These are phyloP conservation scores for Metschnikowia arizonensis DNA, from an alignment of 805 yeast species.

Conservation along the genomic window DNA sequence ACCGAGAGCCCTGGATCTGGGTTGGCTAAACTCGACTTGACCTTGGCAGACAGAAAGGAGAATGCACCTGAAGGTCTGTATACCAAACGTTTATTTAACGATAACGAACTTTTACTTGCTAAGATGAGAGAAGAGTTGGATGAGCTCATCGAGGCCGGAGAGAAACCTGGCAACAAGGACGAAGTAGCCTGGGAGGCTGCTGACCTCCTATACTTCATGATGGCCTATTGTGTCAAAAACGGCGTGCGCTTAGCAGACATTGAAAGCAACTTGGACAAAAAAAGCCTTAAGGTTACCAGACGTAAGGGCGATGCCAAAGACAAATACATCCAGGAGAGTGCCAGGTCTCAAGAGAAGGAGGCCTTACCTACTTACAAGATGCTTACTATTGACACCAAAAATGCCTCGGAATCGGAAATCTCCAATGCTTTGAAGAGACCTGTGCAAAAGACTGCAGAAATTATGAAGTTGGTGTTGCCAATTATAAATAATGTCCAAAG, in stretches of 20 bases:
- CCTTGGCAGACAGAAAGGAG: constrained; percentile 56
- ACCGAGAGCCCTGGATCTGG: constrained; percentile 57
- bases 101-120: constrained; percentile 69
- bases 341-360: constrained; percentile 11
- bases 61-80: constrained; percentile 92
- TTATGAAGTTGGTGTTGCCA: constrained; percentile 89
- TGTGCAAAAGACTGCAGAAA: constrained; percentile 89
- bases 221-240: constrained; percentile 54
- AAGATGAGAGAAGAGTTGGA: constrained; percentile 95
- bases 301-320: constrained; percentile 95
- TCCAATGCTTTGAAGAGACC: constrained; percentile 77
- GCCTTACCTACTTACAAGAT: constrained; percentile 39
- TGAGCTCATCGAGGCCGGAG: constrained; percentile 81
- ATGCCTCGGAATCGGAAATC: constrained; percentile 43
- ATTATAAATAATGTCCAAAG: constrained; percentile 73
- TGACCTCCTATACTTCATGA: constrained; percentile 63
- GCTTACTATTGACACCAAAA: constrained; percentile 40
- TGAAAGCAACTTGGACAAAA: constrained; percentile 77
- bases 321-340: constrained; percentile 41
- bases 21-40: constrained; percentile 59
- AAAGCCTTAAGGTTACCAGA: constrained; percentile 82
- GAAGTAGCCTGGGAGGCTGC: constrained; percentile 97
- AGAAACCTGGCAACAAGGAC: constrained; percentile 30
- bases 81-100: constrained; percentile 82
- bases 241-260: constrained; percentile 80